Evolutionary conservation across 352 stramenopile species (phyloP).

Genomic region (Pythium volutum): DNA sequence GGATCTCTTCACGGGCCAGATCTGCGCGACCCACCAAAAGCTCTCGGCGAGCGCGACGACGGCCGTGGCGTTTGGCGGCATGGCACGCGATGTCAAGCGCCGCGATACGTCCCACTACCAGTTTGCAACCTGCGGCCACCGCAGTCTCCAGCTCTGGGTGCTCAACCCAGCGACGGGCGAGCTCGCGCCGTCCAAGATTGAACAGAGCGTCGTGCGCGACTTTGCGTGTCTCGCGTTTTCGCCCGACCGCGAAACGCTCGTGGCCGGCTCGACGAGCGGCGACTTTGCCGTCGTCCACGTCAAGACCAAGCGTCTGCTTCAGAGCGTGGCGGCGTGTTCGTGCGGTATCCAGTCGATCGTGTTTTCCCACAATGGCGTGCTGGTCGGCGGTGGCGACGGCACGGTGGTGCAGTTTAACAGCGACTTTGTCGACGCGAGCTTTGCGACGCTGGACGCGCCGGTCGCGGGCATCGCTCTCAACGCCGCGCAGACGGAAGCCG

Average conservation of each 20-base stretch:
- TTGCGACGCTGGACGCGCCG: slow-evolving; percentile 65
- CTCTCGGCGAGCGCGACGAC: slow-evolving; percentile 53
- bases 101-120: slow-evolving; percentile 86
- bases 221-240: slow-evolving; percentile 85
- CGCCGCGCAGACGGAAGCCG: slow-evolving; percentile 50
- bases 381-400: slow-evolving; percentile 86
- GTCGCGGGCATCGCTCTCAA: slow-evolving; percentile 59
- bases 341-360: slow-evolving; percentile 71
- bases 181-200: slow-evolving; percentile 64
- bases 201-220: slow-evolving; percentile 73
- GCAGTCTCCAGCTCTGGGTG: slow-evolving; percentile 80
- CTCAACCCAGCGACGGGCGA: slow-evolving; percentile 85
- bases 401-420: slow-evolving; percentile 77
- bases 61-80: slow-evolving; percentile 76
- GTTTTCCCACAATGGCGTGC: slow-evolving; percentile 39
- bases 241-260: slow-evolving; percentile 73
- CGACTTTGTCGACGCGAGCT: slow-evolving; percentile 68
- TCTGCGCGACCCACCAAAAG: slow-evolving; percentile 82
- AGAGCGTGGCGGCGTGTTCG: slow-evolving; percentile 75
- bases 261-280: slow-evolving; percentile 83
- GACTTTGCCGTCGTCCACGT: slow-evolving; percentile 85
- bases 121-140: slow-evolving; percentile 80
- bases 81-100: slow-evolving; percentile 89
- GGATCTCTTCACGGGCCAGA: slow-evolving; percentile 87
- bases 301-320: slow-evolving; percentile 63